These are phyloP conservation scores for Pseudocercospora ulei DNA, from an alignment of 2,329 filamentous ascomycete genomes.

Conservation along the genomic window DNA sequence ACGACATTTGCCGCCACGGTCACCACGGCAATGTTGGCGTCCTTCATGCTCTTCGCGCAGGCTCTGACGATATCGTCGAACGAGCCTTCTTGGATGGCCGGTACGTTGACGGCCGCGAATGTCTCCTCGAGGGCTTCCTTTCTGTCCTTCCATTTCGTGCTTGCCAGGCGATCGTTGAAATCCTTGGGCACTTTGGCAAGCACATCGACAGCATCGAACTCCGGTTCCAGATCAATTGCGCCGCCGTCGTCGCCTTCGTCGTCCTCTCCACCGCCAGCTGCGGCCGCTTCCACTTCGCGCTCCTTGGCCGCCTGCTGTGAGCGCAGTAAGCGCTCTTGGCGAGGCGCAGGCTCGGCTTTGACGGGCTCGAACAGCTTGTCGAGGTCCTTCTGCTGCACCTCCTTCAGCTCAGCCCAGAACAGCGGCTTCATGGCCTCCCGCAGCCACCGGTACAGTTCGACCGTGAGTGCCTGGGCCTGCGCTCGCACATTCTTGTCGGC, in stretches of 20 bases:
- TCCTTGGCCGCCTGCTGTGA: constrained; percentile 80
- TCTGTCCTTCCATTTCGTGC: constrained; percentile 95
- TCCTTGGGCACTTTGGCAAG: constrained; percentile 69
- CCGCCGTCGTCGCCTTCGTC: constrained; percentile 45
- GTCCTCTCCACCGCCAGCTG: constrained; percentile 33
- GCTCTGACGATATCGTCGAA: constrained; percentile 75
- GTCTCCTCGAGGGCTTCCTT: constrained; percentile 88
- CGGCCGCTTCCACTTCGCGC: constrained; percentile 36
- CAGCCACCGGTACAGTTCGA: constrained; percentile 94
- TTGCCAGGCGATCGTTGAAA: constrained; percentile 73
- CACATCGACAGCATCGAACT: constrained; percentile 75
- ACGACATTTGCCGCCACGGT: constrained; percentile 88
- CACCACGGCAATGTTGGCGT: constrained; percentile 91
- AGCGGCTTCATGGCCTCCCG: constrained; percentile 96
- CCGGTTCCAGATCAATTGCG: constrained; percentile 59
- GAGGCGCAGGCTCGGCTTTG: constrained; percentile 75
- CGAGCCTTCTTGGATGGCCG: constrained; percentile 81
- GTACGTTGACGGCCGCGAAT: constrained; percentile 66
- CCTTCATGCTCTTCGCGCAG: constrained; percentile 95
- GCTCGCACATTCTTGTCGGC: constrained; percentile 97
- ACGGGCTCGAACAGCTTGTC: constrained; percentile 91
- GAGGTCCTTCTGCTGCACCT: constrained; percentile 86
- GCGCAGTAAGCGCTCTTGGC: constrained; percentile 78
- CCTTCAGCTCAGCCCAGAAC: constrained; percentile 92
- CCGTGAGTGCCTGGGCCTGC: constrained; percentile 79